Conservation (phyloP, 805 yeast genomes). For the Blastobotrys americana region DNA sequence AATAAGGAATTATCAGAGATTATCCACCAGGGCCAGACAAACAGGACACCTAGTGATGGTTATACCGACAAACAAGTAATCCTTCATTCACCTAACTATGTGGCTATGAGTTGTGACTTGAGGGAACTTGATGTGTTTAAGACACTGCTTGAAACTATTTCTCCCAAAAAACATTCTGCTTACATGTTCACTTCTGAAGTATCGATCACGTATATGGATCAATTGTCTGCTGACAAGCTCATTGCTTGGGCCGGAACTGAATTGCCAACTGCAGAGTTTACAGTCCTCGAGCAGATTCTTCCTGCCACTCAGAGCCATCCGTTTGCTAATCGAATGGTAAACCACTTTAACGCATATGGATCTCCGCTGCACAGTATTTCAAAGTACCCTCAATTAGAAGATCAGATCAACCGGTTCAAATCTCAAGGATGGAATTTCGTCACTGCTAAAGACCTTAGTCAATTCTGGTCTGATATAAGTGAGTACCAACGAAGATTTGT, state of each 20-base stretch:
- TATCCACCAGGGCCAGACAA: conserved; percentile 20
- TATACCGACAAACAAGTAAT: too few species aligned
- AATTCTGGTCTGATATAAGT: conserved; percentile 49
- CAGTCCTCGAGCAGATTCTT: conserved; percentile 62
- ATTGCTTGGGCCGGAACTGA: conserved; percentile 40
- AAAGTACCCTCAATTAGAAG: conserved; percentile 43
- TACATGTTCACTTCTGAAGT: conserved; percentile 70
- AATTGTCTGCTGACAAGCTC: conserved; percentile 55
- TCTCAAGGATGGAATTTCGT: conserved; percentile 37
- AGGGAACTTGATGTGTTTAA: conserved; percentile 37
- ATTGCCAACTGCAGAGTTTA: conserved; percentile 48
- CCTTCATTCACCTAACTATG: conserved; percentile 41
- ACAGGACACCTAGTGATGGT: neutral
- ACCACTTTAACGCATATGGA: conserved; percentile 56
- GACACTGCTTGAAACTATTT: conserved; percentile 19
- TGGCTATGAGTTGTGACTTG: conserved; percentile 61
- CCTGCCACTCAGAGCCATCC: conserved; percentile 60
- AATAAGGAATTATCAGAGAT: conserved; percentile 42
- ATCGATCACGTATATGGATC: conserved; percentile 72
- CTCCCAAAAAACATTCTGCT: conserved; percentile 12
- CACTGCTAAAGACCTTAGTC: conserved; percentile 41
- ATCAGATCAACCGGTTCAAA: conserved; percentile 47
- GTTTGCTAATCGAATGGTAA: conserved; percentile 67
- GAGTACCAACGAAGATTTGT: conserved; percentile 36
- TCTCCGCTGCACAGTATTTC: conserved; percentile 65